Percentiles rank a stretch among this genome's conserved stretches.
These are phyloP conservation scores for Leucaena leucocephala DNA, from an alignment of 306 rosid species.

Conservation along the genomic window DNA sequence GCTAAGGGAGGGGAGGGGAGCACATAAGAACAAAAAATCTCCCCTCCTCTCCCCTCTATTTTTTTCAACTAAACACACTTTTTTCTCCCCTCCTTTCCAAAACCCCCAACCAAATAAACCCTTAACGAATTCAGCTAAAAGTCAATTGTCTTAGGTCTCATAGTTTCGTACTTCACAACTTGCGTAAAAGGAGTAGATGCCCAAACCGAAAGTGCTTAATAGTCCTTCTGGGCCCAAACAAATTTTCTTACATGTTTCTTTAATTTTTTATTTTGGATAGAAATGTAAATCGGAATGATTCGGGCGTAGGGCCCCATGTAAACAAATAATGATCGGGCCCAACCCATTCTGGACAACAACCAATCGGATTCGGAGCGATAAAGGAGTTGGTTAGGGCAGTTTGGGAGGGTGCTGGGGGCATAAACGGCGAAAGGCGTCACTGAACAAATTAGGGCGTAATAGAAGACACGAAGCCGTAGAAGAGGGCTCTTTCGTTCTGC, in stretches of 20 bases:
- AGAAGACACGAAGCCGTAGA: constrained; percentile 76
- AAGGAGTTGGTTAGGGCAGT: constrained; percentile 35
- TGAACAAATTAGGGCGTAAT: constrained; percentile 63
- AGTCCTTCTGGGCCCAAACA: neutral
- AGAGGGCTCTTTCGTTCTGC: constrained; percentile 61
- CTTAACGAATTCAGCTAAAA: no score
- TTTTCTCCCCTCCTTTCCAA: no score
- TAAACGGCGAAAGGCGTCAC: constrained; percentile 47
- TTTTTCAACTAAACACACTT: no score
- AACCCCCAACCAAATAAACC: no score
- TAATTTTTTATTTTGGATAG: neutral
- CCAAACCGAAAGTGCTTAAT: neutral
- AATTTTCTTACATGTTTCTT: no score
- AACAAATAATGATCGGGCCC: constrained; percentile 4
- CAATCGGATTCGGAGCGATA: constrained; percentile 28
- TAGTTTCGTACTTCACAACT: no score
- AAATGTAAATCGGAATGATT: neutral
- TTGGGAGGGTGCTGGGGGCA: constrained; percentile 34
- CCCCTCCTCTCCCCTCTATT: no score
- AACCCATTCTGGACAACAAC: neutral
- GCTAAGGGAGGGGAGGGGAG: no score
- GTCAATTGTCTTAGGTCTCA: no score
- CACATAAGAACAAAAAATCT: no score
- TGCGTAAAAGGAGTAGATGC: neutral
- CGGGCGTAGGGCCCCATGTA: neutral